Evolutionary conservation across 163 green algal genomes (phyloP), one percentile per base, ranked within the genome.

Genomic region (Scenedesmus sp.): DNA sequence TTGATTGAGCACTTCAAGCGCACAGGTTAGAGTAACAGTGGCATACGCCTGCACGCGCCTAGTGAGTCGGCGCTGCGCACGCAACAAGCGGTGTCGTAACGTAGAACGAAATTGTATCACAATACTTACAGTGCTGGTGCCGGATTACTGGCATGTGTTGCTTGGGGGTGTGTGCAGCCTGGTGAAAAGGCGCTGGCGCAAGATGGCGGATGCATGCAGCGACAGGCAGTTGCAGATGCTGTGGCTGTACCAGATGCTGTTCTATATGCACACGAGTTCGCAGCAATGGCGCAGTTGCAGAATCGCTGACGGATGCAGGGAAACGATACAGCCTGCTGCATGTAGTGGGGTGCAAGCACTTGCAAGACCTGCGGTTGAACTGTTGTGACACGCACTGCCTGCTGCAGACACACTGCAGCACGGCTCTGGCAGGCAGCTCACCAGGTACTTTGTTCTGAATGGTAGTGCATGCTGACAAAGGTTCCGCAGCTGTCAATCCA

Each of bases 381-480:
- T 76, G 56, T 52, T n/a, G 2, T 77, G 79, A 66, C 56, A 3
- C 82, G 34, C 34, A 46, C 66, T 54, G 74, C 84, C 67, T 91
- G 59, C 20, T 2, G n/a, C 20, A 86, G 70, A 1, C 8, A 66
- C 12, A 26, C 1, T 1, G 6, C 54, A 46, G 34, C 34, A 46
- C 34, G 34, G 34, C 34, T 46, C 34, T 64, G 81, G 26, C 46
- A 64, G 46, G 34, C 34, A 62, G 34, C 54, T 86, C 6, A 59
- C 52, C 54, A 86, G 81, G 54, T 5, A 12, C 16, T 86, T 86
- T 64, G 16, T 86, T 86, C 16, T 12, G 26, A 64, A 60, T 86
- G 8, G 54, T 3, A 52, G 16, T 54, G 73, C 88, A 92, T 16
- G 54, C 88, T n/a, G 46, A 59, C 13, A 92, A 62, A 3, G 88